Conservation (phyloP, 768 basidiomycete species). For the Sporobolomyces pararoseus region DNA sequence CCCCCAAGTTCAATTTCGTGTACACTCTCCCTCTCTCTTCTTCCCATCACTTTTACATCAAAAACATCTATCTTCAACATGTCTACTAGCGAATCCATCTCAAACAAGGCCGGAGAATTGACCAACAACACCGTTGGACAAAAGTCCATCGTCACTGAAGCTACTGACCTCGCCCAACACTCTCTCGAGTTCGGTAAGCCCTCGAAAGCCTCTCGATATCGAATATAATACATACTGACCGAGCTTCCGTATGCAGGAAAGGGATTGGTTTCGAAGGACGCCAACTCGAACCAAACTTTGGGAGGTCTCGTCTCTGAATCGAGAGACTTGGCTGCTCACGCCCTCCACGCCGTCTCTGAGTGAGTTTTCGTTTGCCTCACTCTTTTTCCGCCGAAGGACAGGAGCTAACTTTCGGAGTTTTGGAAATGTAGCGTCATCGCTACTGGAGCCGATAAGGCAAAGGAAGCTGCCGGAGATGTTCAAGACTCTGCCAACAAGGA, state of each 20-base stretch:
- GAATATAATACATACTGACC: too few species aligned
- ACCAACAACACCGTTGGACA: slow-evolving; percentile 26
- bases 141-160: slow-evolving; percentile 25
- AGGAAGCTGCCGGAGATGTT: slow-evolving; percentile 32
- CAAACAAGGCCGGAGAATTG: slow-evolving; percentile 17
- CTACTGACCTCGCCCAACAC: slow-evolving; percentile 5
- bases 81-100: slow-evolving; percentile 18
- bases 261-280: slow-evolving; percentile 22
- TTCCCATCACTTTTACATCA: neutral
- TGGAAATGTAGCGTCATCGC: slow-evolving; percentile 7
- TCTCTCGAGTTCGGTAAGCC: slow-evolving; percentile 33
- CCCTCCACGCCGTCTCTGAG: slow-evolving; percentile 16
- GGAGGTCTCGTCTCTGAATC: slow-evolving; percentile 27
- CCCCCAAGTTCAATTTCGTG: neutral
- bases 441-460: slow-evolving; percentile 22
- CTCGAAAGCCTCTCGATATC: too few species aligned
- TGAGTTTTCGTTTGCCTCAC: slow-evolving; percentile 7
- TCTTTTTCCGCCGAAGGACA: neutral
- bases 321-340: slow-evolving; percentile 21
- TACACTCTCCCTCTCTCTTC: neutral
- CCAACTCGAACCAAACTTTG: slow-evolving; percentile 22
- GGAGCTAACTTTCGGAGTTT: neutral
- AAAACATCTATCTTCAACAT: neutral
- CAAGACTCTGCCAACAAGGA: slow-evolving; percentile 21
- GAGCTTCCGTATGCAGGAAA: too few species aligned